Percentiles rank a stretch among this genome's conserved stretches.
Evolutionary conservation across 106 monocot species (phyloP).

Genomic region (Phalaenopsis aphrodite): DNA sequence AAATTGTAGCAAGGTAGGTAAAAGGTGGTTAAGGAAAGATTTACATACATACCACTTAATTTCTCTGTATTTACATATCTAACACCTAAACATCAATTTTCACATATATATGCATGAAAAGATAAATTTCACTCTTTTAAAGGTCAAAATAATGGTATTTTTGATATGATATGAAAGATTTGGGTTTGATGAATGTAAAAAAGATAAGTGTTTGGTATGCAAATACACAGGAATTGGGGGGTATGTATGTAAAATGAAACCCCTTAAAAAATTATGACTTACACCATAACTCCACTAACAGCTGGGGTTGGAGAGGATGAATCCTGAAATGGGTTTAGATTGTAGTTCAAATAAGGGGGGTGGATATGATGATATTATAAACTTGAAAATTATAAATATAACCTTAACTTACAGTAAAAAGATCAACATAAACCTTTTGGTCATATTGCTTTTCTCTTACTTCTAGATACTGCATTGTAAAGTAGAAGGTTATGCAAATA

Average conservation of each 20-base stretch:
- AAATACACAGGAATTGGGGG: too few species aligned
- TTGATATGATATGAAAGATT: too few species aligned
- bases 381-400: background rate
- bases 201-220: too few species aligned
- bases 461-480: constrained; percentile 69
- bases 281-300: constrained; percentile 65
- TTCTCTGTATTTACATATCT: too few species aligned
- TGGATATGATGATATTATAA: background rate
- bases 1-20: background rate
- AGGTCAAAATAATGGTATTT: too few species aligned
- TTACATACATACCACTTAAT: too few species aligned
- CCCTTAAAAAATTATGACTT: constrained; percentile 13
- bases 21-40: too few species aligned
- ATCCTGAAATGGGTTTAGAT: constrained; percentile 41
- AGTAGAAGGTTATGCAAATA: background rate
- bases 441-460: constrained; percentile 95
- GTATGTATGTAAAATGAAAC: too few species aligned
- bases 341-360: background rate
- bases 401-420: constrained; percentile 69
- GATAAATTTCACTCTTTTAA: too few species aligned
- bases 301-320: constrained; percentile 37
- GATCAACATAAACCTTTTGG: constrained; percentile 68
- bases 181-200: too few species aligned
- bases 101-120: too few species aligned
- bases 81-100: too few species aligned